Evolutionary conservation across 441 rosid genomes (phyloP).

Genomic region (Hura crepitans): DNA sequence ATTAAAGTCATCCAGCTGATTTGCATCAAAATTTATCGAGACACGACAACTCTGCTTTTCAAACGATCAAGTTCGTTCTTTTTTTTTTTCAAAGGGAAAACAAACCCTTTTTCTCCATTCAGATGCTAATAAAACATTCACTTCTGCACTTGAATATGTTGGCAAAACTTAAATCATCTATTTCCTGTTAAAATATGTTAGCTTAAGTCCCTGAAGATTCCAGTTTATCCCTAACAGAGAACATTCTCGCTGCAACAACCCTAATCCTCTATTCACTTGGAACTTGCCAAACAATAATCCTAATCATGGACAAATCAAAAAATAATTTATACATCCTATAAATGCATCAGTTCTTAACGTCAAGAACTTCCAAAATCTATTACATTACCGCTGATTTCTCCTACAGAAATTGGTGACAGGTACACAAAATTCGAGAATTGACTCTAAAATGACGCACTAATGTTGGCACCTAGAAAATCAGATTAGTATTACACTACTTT

Average conservation of each 20-base stretch:
- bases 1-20: no score
- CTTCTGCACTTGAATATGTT: not conserved
- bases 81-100: no score
- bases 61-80: no score
- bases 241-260: not conserved
- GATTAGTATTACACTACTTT: constrained; percentile 24
- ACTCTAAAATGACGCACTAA: constrained; percentile 16
- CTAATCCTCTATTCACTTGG: not conserved
- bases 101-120: no score
- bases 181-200: not conserved
- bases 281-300: not conserved
- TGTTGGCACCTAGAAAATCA: constrained; percentile 8
- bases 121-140: not conserved
- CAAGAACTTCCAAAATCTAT: constrained; percentile 15
- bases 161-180: not conserved
- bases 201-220: not conserved
- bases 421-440: not conserved
- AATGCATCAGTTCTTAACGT: not conserved
- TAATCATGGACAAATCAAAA: not conserved
- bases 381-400: not conserved
- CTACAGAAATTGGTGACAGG: not conserved
- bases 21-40: no score
- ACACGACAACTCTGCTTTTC: no score
- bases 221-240: not conserved
- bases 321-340: constrained; percentile 10